Evolutionary conservation across 2,329 filamentous ascomycete species (phyloP).

Genomic region (Setomelanomma holmii): DNA sequence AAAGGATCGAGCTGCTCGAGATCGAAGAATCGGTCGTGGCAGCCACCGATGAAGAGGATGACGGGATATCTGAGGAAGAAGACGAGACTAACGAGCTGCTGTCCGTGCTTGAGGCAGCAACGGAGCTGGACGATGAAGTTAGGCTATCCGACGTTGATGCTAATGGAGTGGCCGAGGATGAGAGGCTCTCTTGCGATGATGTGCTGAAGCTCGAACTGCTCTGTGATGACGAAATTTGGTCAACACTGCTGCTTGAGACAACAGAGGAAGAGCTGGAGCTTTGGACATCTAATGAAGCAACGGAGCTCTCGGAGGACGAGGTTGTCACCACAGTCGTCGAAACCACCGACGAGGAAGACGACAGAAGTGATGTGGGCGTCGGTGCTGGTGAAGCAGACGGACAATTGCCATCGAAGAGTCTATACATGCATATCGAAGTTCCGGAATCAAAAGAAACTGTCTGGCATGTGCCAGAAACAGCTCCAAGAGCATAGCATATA

Average conservation of each 20-base stretch:
- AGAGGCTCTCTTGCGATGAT: too few species aligned
- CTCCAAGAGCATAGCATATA: not conserved
- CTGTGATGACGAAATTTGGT: not conserved
- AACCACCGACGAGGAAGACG: not conserved
- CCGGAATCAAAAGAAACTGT: not conserved
- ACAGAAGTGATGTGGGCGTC: not conserved
- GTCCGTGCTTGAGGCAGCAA: not conserved
- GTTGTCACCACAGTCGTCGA: too few species aligned
- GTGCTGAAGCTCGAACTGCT: too few species aligned
- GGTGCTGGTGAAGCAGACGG: not conserved
- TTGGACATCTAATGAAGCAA: not conserved
- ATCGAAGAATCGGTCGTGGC: too few species aligned
- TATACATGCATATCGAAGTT: not conserved
- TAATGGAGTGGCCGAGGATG: not conserved
- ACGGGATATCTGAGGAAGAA: not conserved
- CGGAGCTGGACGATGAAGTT: not conserved
- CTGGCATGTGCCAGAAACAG: not conserved
- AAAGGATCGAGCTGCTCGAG: too few species aligned
- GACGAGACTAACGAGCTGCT: not conserved
- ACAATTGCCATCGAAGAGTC: not conserved
- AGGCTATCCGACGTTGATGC: not conserved
- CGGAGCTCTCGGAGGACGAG: not conserved
- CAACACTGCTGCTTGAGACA: not conserved
- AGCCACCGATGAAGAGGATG: not conserved
- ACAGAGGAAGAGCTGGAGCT: not conserved